phyloP scores from a whole-genome alignment of 176 grass and related monocot genomes.

The Chrysopogon serrulatus region DNA sequence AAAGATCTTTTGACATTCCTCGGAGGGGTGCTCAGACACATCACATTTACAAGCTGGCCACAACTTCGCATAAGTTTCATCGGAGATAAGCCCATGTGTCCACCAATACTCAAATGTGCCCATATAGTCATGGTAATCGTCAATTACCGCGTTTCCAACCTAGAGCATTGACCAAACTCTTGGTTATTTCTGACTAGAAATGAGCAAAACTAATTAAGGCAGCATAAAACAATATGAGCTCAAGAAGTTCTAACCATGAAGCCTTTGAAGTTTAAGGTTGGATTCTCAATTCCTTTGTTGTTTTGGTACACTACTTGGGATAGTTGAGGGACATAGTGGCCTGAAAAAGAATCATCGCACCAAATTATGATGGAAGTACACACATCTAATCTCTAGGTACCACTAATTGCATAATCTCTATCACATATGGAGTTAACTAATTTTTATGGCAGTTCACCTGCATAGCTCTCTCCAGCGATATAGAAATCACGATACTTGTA shows the following conservation, averaged over 20 bases:
- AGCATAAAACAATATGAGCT: background rate
- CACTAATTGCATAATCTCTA: background rate
- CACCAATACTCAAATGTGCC: constrained; percentile 94
- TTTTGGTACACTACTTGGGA: constrained; percentile 61
- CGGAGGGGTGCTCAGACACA: constrained; percentile 44
- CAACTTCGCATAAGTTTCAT: constrained; percentile 68
- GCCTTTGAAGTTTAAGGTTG: constrained; percentile 81
- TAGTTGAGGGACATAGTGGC: constrained; percentile 88
- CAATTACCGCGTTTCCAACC: constrained; percentile 82
- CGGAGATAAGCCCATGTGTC: constrained; percentile 91
- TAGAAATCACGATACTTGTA: constrained; percentile 87
- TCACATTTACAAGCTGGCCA: constrained; percentile 47
- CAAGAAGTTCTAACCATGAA: constrained; percentile 65
- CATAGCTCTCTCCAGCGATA: constrained; percentile 74
- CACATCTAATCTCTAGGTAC: background rate
- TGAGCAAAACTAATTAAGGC: background rate
- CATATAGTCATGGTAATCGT: constrained; percentile 80
- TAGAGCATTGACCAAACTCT: constrained; percentile 3
- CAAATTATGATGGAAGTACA: background rate
- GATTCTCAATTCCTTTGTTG: constrained; percentile 55
- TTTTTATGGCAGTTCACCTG: constrained; percentile 26
- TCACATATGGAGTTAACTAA: background rate
- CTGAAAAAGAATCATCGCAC: constrained; percentile 38
- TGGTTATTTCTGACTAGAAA: background rate
- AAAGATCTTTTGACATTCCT: constrained; percentile 34